These are phyloP conservation scores for Suillus luteus DNA, from an alignment of 768 basidiomycete genomes.

Conservation along the genomic window DNA sequence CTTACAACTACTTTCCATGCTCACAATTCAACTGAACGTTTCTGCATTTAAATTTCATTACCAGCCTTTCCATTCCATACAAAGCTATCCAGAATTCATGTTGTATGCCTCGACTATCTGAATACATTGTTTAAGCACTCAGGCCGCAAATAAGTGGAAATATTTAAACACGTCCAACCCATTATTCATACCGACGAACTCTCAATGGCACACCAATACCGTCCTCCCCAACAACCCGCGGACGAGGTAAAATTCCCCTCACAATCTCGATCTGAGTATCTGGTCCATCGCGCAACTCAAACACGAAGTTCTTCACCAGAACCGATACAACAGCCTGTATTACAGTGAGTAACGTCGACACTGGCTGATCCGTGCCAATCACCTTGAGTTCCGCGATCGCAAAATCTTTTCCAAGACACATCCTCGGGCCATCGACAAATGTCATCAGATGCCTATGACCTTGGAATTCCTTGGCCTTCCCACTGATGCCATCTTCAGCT, in stretches of 20 bases:
- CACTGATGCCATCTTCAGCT: slow-evolving; percentile 28
- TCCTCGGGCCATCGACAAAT: slow-evolving; percentile 47
- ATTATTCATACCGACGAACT: slow-evolving; percentile 27
- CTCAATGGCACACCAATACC: slow-evolving; percentile 34
- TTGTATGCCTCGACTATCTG: neutral
- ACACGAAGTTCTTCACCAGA: slow-evolving; percentile 33
- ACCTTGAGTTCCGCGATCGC: slow-evolving; percentile 46
- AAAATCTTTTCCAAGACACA: slow-evolving; percentile 47
- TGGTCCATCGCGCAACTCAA: slow-evolving; percentile 16
- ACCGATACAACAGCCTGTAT: slow-evolving; percentile 44
- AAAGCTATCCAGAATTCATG: neutral
- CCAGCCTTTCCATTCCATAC: neutral
- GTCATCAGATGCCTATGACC: slow-evolving; percentile 44
- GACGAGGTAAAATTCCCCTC: slow-evolving; percentile 16
- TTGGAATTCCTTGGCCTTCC: slow-evolving; percentile 36
- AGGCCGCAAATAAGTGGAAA: neutral
- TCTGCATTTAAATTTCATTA: neutral
- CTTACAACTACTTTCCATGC: neutral
- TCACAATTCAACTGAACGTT: neutral
- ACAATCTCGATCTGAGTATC: slow-evolving; percentile 10
- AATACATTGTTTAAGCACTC: neutral
- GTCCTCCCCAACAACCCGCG: slow-evolving; percentile 25
- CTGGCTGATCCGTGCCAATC: neutral
- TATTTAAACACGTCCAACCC: neutral
- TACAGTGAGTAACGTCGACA: neutral